Conservation (phyloP, 306 rosid species). For the Gynostemma pentaphyllum region DNA sequence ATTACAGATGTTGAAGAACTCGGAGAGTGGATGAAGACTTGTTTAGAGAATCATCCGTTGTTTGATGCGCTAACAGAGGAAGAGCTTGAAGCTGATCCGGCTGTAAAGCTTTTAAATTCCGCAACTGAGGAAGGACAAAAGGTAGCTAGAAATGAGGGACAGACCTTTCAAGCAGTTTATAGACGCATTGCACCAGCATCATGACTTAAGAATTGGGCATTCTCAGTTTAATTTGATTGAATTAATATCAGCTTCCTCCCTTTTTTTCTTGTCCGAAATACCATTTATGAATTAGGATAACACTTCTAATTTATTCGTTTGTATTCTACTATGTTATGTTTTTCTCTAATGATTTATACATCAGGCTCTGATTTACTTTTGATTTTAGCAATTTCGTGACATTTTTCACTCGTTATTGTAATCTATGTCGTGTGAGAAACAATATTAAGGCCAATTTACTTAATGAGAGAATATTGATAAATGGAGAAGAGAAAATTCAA, state of each 20-base stretch:
- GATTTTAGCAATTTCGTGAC: too few species aligned
- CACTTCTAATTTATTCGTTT: too few species aligned
- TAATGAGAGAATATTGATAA: too few species aligned
- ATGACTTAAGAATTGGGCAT: slow-evolving; percentile 13
- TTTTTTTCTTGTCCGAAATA: too few species aligned
- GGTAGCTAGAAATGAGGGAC: slow-evolving; percentile 91
- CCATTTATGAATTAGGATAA: too few species aligned
- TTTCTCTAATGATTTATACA: too few species aligned
- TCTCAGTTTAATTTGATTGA: neutral
- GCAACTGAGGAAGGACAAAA: slow-evolving; percentile 98
- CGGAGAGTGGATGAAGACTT: slow-evolving; percentile 87
- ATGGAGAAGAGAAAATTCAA: too few species aligned
- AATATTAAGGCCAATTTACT: too few species aligned
- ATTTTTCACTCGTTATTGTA: too few species aligned
- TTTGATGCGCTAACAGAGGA: slow-evolving; percentile 55
- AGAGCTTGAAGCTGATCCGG: slow-evolving; percentile 83
- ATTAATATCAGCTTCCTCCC: neutral
- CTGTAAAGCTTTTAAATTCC: slow-evolving; percentile 52
- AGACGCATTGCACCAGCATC: slow-evolving; percentile 44
- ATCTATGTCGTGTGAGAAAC: too few species aligned
- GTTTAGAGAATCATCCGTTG: slow-evolving; percentile 80
- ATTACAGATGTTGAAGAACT: slow-evolving; percentile 94
- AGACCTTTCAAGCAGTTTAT: slow-evolving; percentile 64
- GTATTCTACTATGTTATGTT: too few species aligned
- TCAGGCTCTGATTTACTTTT: too few species aligned